Conservation (phyloP, 345 rosid genomes). For the Pistacia atlantica region DNA sequence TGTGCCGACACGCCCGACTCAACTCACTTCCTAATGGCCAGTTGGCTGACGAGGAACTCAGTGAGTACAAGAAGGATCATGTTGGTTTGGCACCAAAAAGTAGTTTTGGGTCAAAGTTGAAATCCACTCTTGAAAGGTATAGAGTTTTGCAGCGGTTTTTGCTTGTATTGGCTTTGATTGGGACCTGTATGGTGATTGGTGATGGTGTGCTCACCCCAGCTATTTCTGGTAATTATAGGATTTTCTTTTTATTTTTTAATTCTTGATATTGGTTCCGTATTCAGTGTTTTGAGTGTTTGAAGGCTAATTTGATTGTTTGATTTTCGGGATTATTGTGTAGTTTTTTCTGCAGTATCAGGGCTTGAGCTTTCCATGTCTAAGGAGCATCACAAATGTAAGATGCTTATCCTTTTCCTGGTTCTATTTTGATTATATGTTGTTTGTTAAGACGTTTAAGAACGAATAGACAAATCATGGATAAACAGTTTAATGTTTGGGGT, state of each 20-base stretch:
- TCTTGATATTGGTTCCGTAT: constrained; percentile 7
- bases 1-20: constrained; percentile 88
- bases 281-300: not conserved
- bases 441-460: not conserved
- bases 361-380: constrained; percentile 76
- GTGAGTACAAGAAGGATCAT: constrained; percentile 59
- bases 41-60: constrained; percentile 72
- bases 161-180: constrained; percentile 81
- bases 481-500: not conserved
- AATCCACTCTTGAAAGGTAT: constrained; percentile 65
- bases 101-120: constrained; percentile 54
- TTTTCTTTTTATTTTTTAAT: constrained; percentile 8
- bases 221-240: constrained; percentile 61
- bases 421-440: not conserved
- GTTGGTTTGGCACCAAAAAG: constrained; percentile 36
- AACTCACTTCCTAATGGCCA: constrained; percentile 83
- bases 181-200: constrained; percentile 97
- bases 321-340: constrained; percentile 38
- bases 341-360: constrained; percentile 91
- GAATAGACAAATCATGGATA: not conserved
- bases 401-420: constrained; percentile 4
- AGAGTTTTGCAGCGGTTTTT: constrained; percentile 69
- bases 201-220: constrained; percentile 93
- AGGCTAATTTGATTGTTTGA: constrained; percentile 15
- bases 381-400: constrained; percentile 83